Conservation (phyloP, 2,329 filamentous ascomycete genomes). For the Diplodia mutila region DNA sequence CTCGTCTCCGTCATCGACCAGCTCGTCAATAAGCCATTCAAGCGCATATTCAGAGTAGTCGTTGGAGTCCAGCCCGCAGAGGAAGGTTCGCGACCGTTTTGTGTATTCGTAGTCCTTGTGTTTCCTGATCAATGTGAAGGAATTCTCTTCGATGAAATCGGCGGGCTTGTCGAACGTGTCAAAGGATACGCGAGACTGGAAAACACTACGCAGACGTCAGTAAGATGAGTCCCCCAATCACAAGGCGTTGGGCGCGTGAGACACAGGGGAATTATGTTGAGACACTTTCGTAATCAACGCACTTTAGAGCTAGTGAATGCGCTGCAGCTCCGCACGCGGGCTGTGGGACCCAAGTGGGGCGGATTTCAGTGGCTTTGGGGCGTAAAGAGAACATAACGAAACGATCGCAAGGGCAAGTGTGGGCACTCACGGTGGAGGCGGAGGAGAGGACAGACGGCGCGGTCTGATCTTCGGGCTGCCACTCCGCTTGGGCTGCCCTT, state of each 20-base stretch:
- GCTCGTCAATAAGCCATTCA: conserved; percentile 88
- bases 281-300: conserved; percentile 8
- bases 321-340: conserved; percentile 1
- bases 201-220: conserved; percentile 53
- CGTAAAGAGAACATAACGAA: background rate
- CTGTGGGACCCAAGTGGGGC: conserved; percentile 13
- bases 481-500: conserved; percentile 31
- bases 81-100: conserved; percentile 81
- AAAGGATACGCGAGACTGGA: conserved; percentile 71
- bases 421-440: conserved; percentile 47
- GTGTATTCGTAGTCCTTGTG: conserved; percentile 84
- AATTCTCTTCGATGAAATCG: conserved; percentile 61
- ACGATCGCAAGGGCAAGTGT: conserved; percentile 15
- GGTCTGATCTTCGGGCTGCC: conserved; percentile 28
- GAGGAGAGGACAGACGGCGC: conserved; percentile 46
- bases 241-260: background rate
- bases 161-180: conserved; percentile 72
- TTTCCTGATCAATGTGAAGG: conserved; percentile 81
- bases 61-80: conserved; percentile 89
- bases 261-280: background rate
- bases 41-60: conserved; percentile 90
- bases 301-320: conserved; percentile 7
- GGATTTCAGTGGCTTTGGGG: background rate
- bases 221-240: background rate
- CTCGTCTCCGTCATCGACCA: conserved; percentile 92